Evolutionary conservation across 257 asterid genomes (phyloP).

Genomic region (Nicotiana tomentosiformis): DNA sequence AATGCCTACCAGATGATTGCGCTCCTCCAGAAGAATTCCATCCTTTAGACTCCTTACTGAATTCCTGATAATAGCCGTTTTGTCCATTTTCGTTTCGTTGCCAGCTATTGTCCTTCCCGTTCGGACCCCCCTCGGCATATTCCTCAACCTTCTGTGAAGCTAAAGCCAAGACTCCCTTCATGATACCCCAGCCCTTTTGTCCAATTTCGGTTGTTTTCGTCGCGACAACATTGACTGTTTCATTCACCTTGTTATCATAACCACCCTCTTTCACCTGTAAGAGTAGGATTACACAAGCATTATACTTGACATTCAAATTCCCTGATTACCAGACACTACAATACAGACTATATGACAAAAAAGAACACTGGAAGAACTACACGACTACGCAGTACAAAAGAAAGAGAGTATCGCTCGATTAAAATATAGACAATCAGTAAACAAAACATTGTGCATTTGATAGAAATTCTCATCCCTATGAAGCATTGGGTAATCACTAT

Average conservation of each 20-base stretch:
- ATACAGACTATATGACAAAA: neutral
- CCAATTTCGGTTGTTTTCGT: conserved; percentile 85
- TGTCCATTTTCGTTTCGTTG: conserved; percentile 37
- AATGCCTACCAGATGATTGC: conserved; percentile 32
- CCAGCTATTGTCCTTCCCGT: conserved; percentile 58
- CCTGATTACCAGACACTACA: neutral
- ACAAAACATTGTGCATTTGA: neutral
- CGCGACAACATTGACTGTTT: conserved; percentile 72
- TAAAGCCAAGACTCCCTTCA: conserved; percentile 87
- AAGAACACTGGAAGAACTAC: neutral
- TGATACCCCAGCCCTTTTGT: conserved; percentile 82
- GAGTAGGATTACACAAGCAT: conserved; percentile 5
- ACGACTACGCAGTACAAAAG: neutral
- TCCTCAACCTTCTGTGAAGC: conserved; percentile 97
- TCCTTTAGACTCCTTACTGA: conserved; percentile 39
- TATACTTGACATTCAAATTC: neutral
- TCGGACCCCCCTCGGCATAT: conserved; percentile 50
- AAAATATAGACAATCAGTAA: neutral
- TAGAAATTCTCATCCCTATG: neutral
- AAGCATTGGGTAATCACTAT: neutral
- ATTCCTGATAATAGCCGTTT: conserved; percentile 53
- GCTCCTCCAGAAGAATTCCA: conserved; percentile 46
- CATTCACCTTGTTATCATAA: conserved; percentile 75
- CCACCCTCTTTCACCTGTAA: conserved; percentile 82
- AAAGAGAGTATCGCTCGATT: neutral